Conservation (phyloP, 2,329 filamentous ascomycete genomes). For the Zymoseptoria brevis region DNA sequence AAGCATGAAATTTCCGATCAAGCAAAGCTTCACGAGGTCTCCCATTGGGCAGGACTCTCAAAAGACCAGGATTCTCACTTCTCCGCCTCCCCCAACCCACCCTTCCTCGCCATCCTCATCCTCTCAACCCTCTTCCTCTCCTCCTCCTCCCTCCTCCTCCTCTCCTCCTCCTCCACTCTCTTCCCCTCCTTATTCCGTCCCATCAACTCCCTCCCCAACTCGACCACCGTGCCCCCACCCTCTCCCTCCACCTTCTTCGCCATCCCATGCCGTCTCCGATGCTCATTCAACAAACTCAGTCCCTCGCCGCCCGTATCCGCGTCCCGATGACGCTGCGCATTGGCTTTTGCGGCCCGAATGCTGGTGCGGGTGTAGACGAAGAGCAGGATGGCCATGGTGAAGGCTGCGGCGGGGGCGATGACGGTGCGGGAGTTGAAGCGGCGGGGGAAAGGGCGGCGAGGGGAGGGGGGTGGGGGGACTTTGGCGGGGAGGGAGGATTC, state of each 20-base stretch:
- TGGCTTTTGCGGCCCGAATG: conserved; percentile 58
- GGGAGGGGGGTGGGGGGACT: conserved; percentile 27
- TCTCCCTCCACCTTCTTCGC: conserved; percentile 38
- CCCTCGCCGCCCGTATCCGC: conserved; percentile 48
- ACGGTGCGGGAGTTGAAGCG: conserved; percentile 36
- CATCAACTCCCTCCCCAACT: conserved; percentile 25
- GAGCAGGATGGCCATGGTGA: conserved; percentile 54
- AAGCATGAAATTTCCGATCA: too few species aligned
- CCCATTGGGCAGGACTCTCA: too few species aligned
- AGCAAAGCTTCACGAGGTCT: too few species aligned
- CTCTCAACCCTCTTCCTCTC: neutral
- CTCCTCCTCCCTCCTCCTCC: conserved; percentile 2
- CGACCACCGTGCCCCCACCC: conserved; percentile 26
- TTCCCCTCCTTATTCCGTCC: conserved; percentile 22
- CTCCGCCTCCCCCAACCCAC: neutral
- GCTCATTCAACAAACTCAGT: conserved; percentile 46
- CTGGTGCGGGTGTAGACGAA: conserved; percentile 57
- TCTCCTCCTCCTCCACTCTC: conserved; percentile 1
- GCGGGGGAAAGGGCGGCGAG: conserved; percentile 23
- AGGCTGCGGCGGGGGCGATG: conserved; percentile 54
- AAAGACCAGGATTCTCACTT: too few species aligned
- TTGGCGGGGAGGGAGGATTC: conserved; percentile 31
- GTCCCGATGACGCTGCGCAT: conserved; percentile 52
- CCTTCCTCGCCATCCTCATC: neutral
- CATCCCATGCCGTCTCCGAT: conserved; percentile 45